phyloP scores from a whole-genome alignment of 192 early-diverging fungal genomes.

The Rhizoclosmatium sp. region DNA sequence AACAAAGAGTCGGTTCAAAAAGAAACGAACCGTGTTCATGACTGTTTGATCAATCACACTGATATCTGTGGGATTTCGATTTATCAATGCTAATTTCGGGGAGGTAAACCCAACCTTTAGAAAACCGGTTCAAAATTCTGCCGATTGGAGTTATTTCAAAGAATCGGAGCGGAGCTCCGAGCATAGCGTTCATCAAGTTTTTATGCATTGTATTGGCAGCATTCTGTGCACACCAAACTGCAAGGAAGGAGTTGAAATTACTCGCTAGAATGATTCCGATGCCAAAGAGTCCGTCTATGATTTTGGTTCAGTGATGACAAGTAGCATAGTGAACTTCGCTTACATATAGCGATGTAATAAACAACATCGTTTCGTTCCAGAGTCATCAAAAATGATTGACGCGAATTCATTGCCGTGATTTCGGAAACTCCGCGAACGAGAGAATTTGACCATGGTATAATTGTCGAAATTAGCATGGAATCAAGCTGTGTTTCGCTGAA shows the following conservation, averaged over 20 bases:
- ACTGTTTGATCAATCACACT: conserved; percentile 59
- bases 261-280: conserved; percentile 28
- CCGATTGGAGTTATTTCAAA: conserved; percentile 77
- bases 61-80: conserved; percentile 88
- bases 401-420: neutral
- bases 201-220: conserved; percentile 35
- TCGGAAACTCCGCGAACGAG: neutral
- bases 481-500: neutral
- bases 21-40: conserved; percentile 10
- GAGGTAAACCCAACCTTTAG: conserved; percentile 60
- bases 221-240: neutral
- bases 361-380: neutral
- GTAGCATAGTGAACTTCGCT: neutral
- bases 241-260: conserved; percentile 30
- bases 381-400: neutral
- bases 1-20: conserved; percentile 32
- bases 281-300: conserved; percentile 33
- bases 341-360: conserved; percentile 7
- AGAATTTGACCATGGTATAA: neutral
- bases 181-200: conserved; percentile 43
- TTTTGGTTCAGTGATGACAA: neutral
- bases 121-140: conserved; percentile 85
- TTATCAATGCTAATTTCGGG: conserved; percentile 47
- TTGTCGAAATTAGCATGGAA: neutral
- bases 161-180: conserved; percentile 60